These are phyloP conservation scores for Cyanodermella asteris DNA, from an alignment of 2,329 filamentous ascomycete genomes.

Conservation along the genomic window DNA sequence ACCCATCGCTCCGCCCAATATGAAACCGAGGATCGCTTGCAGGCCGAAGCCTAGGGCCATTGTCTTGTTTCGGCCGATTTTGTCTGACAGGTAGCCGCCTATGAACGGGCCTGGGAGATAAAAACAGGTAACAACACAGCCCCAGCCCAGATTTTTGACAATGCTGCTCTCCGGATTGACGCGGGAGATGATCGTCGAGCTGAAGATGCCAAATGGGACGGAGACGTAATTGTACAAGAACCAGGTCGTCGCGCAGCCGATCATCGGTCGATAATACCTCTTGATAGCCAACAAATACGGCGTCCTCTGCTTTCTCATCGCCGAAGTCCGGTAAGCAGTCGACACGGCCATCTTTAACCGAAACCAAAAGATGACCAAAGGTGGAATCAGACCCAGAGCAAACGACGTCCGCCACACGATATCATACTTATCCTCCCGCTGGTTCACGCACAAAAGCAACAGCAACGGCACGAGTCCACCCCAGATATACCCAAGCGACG, in stretches of 20 bases:
- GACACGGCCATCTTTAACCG: constrained; percentile 30
- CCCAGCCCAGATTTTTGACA: constrained; percentile 18
- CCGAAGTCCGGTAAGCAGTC: constrained; percentile 25
- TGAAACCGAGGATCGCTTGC: constrained; percentile 25
- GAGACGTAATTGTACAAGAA: constrained; percentile 34
- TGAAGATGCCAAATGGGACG: constrained; percentile 33
- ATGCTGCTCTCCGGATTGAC: constrained; percentile 21
- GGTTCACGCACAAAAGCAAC: no score
- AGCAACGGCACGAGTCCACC: no score
- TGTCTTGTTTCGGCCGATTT: constrained; percentile 26
- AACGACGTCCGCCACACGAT: constrained; percentile 30
- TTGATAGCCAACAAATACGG: constrained; percentile 27
- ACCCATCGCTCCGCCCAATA: constrained; percentile 25
- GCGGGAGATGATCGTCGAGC: constrained; percentile 27
- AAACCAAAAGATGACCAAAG: constrained; percentile 30
- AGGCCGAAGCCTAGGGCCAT: constrained; percentile 28
- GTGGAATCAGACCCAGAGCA: constrained; percentile 27
- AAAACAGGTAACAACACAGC: constrained; percentile 28
- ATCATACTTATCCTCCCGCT: no score
- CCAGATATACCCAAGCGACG: no score
- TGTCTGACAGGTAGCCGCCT: constrained; percentile 27
- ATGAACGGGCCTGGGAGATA: constrained; percentile 27
- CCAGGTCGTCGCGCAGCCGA: constrained; percentile 28
- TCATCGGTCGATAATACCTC: constrained; percentile 26
- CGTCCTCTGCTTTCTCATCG: constrained; percentile 22